A percentile compares a stretch with the other conserved stretches of the same genome.
These are phyloP conservation scores for Zymoseptoria ardabiliae DNA, from an alignment of 2,329 filamentous ascomycete species.

Conservation along the genomic window DNA sequence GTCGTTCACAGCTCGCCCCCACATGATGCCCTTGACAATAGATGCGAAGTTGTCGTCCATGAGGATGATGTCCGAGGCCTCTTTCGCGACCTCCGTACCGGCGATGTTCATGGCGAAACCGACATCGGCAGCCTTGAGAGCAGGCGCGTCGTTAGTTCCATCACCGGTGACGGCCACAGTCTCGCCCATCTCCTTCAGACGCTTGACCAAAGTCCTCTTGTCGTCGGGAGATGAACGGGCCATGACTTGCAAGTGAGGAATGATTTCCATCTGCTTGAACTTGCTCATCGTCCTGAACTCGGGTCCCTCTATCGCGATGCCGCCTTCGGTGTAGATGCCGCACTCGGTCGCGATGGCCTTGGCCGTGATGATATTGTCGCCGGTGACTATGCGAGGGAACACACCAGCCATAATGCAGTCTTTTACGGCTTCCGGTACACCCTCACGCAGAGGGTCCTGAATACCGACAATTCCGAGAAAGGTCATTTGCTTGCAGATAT, in stretches of 20 bases:
- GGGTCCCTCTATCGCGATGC: slow-evolving; percentile 39
- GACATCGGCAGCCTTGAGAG: slow-evolving; percentile 59
- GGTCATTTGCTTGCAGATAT: slow-evolving; percentile 64
- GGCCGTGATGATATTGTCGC: slow-evolving; percentile 65
- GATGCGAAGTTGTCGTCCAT: slow-evolving; percentile 58
- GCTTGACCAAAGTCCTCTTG: slow-evolving; percentile 58
- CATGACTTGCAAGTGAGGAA: slow-evolving; percentile 59
- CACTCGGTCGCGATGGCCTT: slow-evolving; percentile 67
- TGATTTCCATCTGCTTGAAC: slow-evolving; percentile 45
- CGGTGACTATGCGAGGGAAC: slow-evolving; percentile 66
- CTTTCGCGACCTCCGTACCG: slow-evolving; percentile 58
- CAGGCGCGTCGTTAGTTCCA: slow-evolving; percentile 60
- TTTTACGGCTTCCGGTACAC: slow-evolving; percentile 60
- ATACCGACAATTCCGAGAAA: slow-evolving; percentile 68
- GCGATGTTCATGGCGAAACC: slow-evolving; percentile 63
- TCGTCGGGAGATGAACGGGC: slow-evolving; percentile 64
- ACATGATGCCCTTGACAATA: slow-evolving; percentile 56
- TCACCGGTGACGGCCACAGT: slow-evolving; percentile 61
- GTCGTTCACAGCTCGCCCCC: slow-evolving; percentile 53
- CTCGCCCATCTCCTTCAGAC: slow-evolving; percentile 57
- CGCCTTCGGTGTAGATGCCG: slow-evolving; percentile 50
- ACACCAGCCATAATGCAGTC: slow-evolving; percentile 63
- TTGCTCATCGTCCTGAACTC: slow-evolving; percentile 38
- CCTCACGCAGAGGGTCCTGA: slow-evolving; percentile 63
- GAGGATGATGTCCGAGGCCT: slow-evolving; percentile 54